Base-by-base conservation (phyloP, 2,329 filamentous ascomycete genomes). In the Parafenestella ontariensis region DNA sequence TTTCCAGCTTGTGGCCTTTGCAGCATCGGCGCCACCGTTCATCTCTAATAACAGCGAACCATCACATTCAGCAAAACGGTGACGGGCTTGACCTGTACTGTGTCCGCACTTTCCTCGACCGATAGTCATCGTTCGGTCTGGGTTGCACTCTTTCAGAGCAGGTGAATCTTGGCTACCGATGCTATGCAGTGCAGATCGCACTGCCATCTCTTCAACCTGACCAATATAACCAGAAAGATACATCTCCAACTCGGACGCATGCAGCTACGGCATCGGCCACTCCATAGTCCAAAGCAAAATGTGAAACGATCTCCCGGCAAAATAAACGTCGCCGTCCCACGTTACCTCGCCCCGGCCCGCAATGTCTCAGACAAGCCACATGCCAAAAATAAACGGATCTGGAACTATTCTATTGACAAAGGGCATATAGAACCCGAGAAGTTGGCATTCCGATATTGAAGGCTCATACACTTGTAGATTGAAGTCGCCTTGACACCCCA, bases 341-440 rank as follows among this genome's bases (percentile, higher is more conserved):
- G 29, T 11, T 47, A 42, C 48, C 46, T 58, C 56, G 49, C 43
- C 39, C 52, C 52, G 49, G 34, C 52, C 56, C 46, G 52, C 49
- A 15, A 37, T 28, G 46, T 42, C 26, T 46, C 48, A 48, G 55
- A 33, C 24, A 50, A 17, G 36, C 42, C 47, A 37, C 31, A 11
- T 45, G 33, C 56, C 39, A 44, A 44, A 53, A 53, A 53, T 48
- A 53, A 43, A 23, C 23, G 11, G 11, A 31, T 18, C 21, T 29
- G 13, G 46, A 39, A 21, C 26, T 18, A 3, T n/a, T 17, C 26
- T 23, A 49, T 24, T 40, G 23, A 9, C 13, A 43, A 43, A 18
- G 36, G 2, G 21, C 23, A 20, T 24, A 24, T 34, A 8, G 31
- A 34, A 49, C n/a, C 34, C 18, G 11, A 29, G 23, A 28, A 47